These are phyloP conservation scores for Capronia epimyces DNA, from an alignment of 2,329 filamentous ascomycete genomes.

Conservation along the genomic window DNA sequence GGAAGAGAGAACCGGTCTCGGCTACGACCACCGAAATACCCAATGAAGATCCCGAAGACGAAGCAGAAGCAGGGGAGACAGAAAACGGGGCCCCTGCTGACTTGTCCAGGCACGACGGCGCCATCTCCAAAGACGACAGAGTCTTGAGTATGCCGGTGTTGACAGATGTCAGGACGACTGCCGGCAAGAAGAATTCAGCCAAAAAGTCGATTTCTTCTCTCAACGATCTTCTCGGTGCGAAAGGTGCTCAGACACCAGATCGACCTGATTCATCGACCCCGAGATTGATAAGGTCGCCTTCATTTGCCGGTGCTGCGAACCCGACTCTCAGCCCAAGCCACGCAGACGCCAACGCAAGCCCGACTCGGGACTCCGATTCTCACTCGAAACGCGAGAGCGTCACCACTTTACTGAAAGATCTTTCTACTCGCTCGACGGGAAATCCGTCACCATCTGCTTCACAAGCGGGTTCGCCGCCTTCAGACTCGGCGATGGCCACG, in stretches of 20 bases:
- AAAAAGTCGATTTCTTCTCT: constrained; percentile 29
- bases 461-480: constrained; percentile 42
- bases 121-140: constrained; percentile 31
- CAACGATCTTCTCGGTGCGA: constrained; percentile 21
- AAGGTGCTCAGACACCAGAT: constrained; percentile 30
- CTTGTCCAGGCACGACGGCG: constrained; percentile 30
- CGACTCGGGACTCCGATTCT: constrained; percentile 51
- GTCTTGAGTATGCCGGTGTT: constrained; percentile 36
- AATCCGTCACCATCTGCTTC: constrained; percentile 50
- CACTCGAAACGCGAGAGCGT: constrained; percentile 57
- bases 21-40: constrained; percentile 29
- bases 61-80: constrained; percentile 24
- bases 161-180: constrained; percentile 36
- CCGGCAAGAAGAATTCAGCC: constrained; percentile 36
- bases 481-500: constrained; percentile 35
- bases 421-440: constrained; percentile 54
- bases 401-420: constrained; percentile 58
- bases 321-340: constrained; percentile 64
- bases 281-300: constrained; percentile 55
- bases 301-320: constrained; percentile 57
- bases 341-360: constrained; percentile 57
- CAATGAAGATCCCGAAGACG: constrained; percentile 32
- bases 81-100: constrained; percentile 24
- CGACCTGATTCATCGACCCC: constrained; percentile 35
- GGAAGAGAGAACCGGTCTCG: constrained; percentile 43